Base-by-base conservation (phyloP, 345 rosid species). In the Lepidium africanum region DNA sequence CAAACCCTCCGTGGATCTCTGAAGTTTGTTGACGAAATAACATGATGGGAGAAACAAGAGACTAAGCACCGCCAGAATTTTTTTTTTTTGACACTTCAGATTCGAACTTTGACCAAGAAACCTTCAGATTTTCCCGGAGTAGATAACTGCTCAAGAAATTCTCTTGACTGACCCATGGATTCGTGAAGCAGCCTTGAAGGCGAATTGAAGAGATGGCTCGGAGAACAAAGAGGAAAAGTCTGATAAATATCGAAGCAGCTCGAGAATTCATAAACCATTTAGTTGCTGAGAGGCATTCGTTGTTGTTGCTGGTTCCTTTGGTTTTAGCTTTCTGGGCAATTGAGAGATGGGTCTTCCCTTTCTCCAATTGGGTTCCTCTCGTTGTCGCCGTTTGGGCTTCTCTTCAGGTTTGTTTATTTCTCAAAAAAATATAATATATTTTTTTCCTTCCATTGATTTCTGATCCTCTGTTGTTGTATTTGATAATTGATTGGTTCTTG, bases 291-390 rank as follows among this genome's bases (percentile, higher is more conserved):
- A 90, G 82, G 73, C 91, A 87, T 71, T 80, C 82, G 11, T 49
- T 90, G 19, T 77, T 84, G 4, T 68, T 87, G 35, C 57, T 90
- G 56, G 76, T 94, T 65, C 87, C 92, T 32, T 69, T 88, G 69
- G 38, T 90, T 52, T 54, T 91, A 68, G 64, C 83, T 59, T 76
- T 84, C 35, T 90, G 99, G 99, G 80, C 64, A 27, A 56, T 94
- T 37, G 99, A 94, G 86, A 87, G 85, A 83, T 90, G 97, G 97
- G 47, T 90, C 69, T 86, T 90, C 78, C 69, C 88, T 77, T 76
- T 94, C 76, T 94, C 96, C 73, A 87, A 83, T 39, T 94, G 97
- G 99, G 86, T 94, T 74, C 97, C 91, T 63, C 86, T 94, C 65
- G 81, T 80, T 48, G 82, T 87, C 40, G 95, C 96, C 55, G 96